Conservation (phyloP, 192 early-diverging fungal genomes). For the Rhizophlyctis rosea region DNA sequence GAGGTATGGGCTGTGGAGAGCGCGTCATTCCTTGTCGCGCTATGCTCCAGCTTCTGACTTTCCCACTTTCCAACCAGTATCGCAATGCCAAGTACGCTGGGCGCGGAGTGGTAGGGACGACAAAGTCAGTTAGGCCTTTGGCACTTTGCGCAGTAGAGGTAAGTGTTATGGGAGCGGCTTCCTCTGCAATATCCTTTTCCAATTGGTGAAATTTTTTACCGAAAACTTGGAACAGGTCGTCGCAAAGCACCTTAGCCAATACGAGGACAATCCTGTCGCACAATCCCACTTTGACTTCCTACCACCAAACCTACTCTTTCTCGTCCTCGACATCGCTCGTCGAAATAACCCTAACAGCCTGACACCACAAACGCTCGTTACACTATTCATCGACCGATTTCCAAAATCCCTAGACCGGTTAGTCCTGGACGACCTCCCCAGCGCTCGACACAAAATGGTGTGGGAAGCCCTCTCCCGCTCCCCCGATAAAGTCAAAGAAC, state of each 20-base stretch:
- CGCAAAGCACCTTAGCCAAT: background rate
- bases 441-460: background rate
- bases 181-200: background rate
- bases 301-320: background rate
- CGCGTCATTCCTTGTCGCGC: no score
- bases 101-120: background rate
- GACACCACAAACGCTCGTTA: background rate
- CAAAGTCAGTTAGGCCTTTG: background rate
- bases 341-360: background rate
- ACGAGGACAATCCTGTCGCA: background rate
- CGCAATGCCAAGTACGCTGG: background rate
- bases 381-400: background rate
- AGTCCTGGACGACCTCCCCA: background rate
- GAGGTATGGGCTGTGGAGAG: background rate
- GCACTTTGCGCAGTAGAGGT: background rate
- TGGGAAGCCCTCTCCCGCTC: background rate
- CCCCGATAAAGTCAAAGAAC: background rate
- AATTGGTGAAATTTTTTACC: background rate
- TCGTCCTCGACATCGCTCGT: background rate
- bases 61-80: background rate
- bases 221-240: background rate
- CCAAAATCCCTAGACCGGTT: background rate
- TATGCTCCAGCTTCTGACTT: background rate
- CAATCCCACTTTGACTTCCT: background rate
- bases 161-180: background rate